phyloP scores from a whole-genome alignment of 176 grass and related monocot species.

The Rhynchospora breviuscula region DNA sequence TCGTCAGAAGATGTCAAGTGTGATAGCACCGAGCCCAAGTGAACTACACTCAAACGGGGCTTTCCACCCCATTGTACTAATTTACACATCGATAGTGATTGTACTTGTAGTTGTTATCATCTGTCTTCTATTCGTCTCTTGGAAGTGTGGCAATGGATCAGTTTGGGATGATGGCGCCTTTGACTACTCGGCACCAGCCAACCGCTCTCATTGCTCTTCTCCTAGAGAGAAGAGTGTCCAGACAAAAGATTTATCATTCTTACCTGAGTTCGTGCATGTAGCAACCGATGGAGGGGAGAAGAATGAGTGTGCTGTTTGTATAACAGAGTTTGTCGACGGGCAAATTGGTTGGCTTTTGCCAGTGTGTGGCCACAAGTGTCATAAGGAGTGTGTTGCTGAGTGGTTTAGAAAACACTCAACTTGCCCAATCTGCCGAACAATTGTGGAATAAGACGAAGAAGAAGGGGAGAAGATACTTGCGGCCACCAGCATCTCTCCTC shows the following conservation, averaged over 20 bases:
- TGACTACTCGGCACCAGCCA: background rate
- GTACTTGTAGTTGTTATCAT: conserved; percentile 26
- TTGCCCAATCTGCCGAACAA: conserved; percentile 43
- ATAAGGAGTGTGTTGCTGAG: conserved; percentile 33
- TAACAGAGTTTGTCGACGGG: conserved; percentile 39
- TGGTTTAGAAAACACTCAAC: conserved; percentile 44
- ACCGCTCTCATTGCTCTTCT: conserved; percentile 21
- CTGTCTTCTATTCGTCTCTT: conserved; percentile 25
- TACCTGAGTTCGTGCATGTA: conserved; percentile 31
- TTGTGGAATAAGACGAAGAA: background rate
- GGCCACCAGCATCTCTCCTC: too few species aligned
- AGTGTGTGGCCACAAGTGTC: conserved; percentile 44
- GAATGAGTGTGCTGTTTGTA: conserved; percentile 50
- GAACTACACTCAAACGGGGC: background rate
- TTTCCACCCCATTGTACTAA: conserved; percentile 10
- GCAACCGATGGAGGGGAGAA: conserved; percentile 16
- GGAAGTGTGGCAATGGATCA: conserved; percentile 24
- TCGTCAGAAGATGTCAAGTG: conserved; percentile 1
- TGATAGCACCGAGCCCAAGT: background rate
- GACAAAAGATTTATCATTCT: conserved; percentile 15
- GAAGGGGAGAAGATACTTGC: background rate
- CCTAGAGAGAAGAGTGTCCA: background rate
- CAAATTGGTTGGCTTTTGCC: conserved; percentile 45
- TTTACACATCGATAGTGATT: conserved; percentile 22
- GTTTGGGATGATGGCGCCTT: background rate